Conservation (phyloP, 129 eudicot species). For the Artemisia annua region DNA sequence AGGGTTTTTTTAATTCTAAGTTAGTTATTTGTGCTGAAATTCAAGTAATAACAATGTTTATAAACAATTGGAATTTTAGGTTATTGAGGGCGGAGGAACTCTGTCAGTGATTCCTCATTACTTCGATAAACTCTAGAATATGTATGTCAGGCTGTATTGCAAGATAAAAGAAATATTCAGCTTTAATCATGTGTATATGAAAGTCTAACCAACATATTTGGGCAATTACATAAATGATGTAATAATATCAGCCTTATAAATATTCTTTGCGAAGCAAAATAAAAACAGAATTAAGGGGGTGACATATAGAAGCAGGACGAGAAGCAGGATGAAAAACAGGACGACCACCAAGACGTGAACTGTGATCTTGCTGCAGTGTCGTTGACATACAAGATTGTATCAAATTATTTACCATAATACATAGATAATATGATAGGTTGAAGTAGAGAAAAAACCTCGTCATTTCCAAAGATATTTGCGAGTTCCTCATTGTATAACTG, state of each 20-base stretch:
- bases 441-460: conserved; percentile 44
- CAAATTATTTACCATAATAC: too few species aligned
- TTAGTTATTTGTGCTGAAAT: neutral
- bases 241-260: conserved; percentile 13
- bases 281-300: neutral
- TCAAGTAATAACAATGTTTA: neutral
- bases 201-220: neutral
- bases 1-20: neutral
- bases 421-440: conserved; percentile 1
- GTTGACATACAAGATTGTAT: conserved; percentile 11
- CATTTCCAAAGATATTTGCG: conserved; percentile 38
- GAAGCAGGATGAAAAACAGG: too few species aligned
- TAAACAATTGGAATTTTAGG: neutral
- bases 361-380: conserved; percentile 55
- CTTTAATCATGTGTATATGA: neutral
- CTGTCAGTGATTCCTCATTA: conserved; percentile 1
- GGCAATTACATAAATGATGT: neutral
- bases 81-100: conserved; percentile 3
- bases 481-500: conserved; percentile 74
- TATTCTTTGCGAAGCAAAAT: conserved; percentile 5
- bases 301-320: conserved; percentile 56
- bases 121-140: neutral
- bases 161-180: neutral
- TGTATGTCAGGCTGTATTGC: neutral
- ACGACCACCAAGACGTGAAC: conserved; percentile 38